Conservation (phyloP, 75 land plant species). For the Selaginella moellendorffii region DNA sequence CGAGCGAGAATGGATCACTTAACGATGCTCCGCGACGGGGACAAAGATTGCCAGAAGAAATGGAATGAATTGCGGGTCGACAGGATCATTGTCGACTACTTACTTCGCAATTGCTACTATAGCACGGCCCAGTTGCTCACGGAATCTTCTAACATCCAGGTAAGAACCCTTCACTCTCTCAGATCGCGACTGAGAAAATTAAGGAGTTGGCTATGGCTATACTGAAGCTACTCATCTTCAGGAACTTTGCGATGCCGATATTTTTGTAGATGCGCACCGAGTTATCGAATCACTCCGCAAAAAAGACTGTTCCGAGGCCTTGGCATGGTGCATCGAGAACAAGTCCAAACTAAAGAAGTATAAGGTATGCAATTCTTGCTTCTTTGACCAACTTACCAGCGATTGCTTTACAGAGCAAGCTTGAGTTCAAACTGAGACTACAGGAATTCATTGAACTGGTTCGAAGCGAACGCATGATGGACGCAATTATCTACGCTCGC, state of each 20-base stretch:
- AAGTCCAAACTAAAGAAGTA: slow-evolving; percentile 86
- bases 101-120: slow-evolving; percentile 80
- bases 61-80: slow-evolving; percentile 62
- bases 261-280: slow-evolving; percentile 83
- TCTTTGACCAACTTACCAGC: neutral
- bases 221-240: slow-evolving; percentile 16
- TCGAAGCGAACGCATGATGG: slow-evolving; percentile 53
- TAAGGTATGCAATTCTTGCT: slow-evolving; percentile 38
- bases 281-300: slow-evolving; percentile 77
- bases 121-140: slow-evolving; percentile 67
- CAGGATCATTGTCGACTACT: slow-evolving; percentile 83
- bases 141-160: slow-evolving; percentile 59
- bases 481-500: slow-evolving; percentile 82
- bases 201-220: neutral
- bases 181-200: neutral
- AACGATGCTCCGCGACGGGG: slow-evolving; percentile 29
- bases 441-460: slow-evolving; percentile 97
- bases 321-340: slow-evolving; percentile 96
- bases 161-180: slow-evolving; percentile 10
- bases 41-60: slow-evolving; percentile 34
- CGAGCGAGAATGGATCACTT: slow-evolving; percentile 72
- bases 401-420: slow-evolving; percentile 62
- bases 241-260: slow-evolving; percentile 97
- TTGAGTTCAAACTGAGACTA: slow-evolving; percentile 83
- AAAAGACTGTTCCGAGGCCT: slow-evolving; percentile 78